Evolutionary conservation across 129 eudicot species (phyloP).

Genomic region (Centella asiatica): DNA sequence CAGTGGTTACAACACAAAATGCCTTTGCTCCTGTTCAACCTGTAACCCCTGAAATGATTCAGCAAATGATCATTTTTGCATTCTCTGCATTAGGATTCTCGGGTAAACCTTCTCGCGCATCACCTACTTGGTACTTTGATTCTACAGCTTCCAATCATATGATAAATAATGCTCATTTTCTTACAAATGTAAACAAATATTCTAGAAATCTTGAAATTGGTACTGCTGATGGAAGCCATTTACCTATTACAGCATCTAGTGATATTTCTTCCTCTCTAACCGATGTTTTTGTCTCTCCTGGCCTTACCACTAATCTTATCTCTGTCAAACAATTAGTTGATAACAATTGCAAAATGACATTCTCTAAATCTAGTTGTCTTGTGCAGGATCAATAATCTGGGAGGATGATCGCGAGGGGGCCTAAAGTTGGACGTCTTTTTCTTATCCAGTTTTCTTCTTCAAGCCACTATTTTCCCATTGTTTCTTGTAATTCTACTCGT

Average conservation of each 20-base stretch:
- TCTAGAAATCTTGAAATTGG: background rate
- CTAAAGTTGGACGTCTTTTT: no score
- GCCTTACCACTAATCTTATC: no score
- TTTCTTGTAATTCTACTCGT: no score
- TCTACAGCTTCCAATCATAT: slow-evolving; percentile 1
- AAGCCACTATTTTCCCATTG: no score
- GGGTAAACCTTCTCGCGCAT: background rate
- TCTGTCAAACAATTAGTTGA: slow-evolving; percentile 18
- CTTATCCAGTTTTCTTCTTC: no score
- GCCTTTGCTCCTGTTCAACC: background rate
- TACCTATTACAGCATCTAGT: background rate
- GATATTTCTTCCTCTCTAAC: background rate
- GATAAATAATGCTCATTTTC: background rate
- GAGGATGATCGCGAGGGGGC: no score
- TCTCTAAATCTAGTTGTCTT: no score
- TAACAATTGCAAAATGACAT: no score
- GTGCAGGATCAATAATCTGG: no score
- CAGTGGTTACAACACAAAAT: background rate
- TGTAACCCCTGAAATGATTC: background rate
- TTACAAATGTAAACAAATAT: background rate
- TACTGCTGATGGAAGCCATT: background rate
- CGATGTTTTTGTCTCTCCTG: background rate
- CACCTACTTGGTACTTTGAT: background rate
- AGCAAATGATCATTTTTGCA: slow-evolving; percentile 16
- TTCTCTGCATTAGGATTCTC: slow-evolving; percentile 4